phyloP scores from a whole-genome alignment of 2,329 filamentous ascomycete genomes.

The Exserohilum turcica region DNA sequence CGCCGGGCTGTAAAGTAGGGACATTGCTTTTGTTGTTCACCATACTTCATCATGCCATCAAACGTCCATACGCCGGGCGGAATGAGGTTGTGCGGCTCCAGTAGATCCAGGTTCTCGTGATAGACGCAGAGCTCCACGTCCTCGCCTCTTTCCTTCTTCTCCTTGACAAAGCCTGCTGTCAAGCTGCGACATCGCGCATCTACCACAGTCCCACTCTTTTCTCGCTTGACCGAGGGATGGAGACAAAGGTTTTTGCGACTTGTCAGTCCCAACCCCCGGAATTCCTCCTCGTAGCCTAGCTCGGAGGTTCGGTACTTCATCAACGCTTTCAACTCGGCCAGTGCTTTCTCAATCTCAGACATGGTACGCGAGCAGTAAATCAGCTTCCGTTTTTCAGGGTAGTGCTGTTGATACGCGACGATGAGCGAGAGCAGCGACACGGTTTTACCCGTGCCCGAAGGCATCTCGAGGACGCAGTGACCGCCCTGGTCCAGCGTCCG shows the following conservation, averaged over 20 bases:
- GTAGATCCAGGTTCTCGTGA: constrained; percentile 94
- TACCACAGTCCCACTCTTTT: constrained; percentile 92
- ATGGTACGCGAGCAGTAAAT: constrained; percentile 99
- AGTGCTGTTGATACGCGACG: constrained; percentile 93
- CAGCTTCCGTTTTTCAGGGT: constrained; percentile 90
- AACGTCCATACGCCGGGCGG: constrained; percentile 96
- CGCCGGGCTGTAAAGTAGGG: constrained; percentile 94
- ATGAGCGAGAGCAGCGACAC: constrained; percentile 94
- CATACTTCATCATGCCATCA: constrained; percentile 84
- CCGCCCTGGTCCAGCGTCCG: constrained; percentile 90
- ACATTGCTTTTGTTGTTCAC: constrained; percentile 94
- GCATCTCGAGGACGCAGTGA: constrained; percentile 98
- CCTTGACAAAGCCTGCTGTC: constrained; percentile 95
- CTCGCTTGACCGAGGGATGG: constrained; percentile 92
- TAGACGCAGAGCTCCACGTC: constrained; percentile 94
- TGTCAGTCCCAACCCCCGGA: constrained; percentile 86
- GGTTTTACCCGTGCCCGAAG: constrained; percentile 97
- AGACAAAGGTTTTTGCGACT: constrained; percentile 97
- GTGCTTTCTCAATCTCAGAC: constrained; percentile 98
- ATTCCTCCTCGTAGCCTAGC: constrained; percentile 90
- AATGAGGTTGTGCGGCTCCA: constrained; percentile 93
- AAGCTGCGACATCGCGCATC: constrained; percentile 95
- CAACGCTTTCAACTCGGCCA: constrained; percentile 85
- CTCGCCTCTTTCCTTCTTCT: constrained; percentile 95
- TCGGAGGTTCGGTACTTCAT: constrained; percentile 95